phyloP scores from a whole-genome alignment of 768 basidiomycete genomes.

The Lactifluus pinguis region DNA sequence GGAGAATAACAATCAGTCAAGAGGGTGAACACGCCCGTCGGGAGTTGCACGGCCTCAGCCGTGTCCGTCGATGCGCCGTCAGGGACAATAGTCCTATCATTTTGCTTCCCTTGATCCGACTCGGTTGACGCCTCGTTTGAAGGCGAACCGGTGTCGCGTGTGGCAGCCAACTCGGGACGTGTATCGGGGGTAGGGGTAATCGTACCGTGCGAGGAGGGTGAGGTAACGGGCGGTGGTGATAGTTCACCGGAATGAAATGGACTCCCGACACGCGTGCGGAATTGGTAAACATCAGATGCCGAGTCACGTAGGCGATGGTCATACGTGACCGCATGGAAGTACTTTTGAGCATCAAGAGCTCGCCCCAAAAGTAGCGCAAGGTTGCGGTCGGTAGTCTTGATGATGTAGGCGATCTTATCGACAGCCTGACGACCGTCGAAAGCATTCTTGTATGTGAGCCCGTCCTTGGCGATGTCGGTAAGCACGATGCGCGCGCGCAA shows the following conservation, averaged over 20 bases:
- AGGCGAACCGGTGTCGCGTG: conserved; percentile 17
- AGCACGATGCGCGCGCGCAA: conserved; percentile 77
- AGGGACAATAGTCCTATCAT: conserved; percentile 21
- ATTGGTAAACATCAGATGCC: conserved; percentile 85
- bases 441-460: conserved; percentile 89
- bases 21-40: conserved; percentile 91
- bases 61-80: conserved; percentile 6
- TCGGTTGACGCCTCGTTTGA: conserved; percentile 27
- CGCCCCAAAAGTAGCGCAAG: conserved; percentile 91
- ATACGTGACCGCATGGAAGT: conserved; percentile 98
- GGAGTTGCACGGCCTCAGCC: conserved; percentile 59
- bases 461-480: conserved; percentile 83
- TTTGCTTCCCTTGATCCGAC: conserved; percentile 22
- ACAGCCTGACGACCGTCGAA: conserved; percentile 98
- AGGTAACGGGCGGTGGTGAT: conserved; percentile 29
- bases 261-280: conserved; percentile 71
- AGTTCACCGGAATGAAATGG: conserved; percentile 77
- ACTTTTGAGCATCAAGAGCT: conserved; percentile 95
- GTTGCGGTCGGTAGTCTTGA: conserved; percentile 96
- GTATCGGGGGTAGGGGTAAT: conserved; percentile 16
- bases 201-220: conserved; percentile 18
- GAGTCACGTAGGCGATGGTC: conserved; percentile 93
- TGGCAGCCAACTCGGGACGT: conserved; percentile 22
- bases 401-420: conserved; percentile 94
- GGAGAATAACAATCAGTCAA: conserved; percentile 97